These are phyloP conservation scores for Eucalyptus regnans DNA, from an alignment of 345 rosid genomes.

Conservation along the genomic window DNA sequence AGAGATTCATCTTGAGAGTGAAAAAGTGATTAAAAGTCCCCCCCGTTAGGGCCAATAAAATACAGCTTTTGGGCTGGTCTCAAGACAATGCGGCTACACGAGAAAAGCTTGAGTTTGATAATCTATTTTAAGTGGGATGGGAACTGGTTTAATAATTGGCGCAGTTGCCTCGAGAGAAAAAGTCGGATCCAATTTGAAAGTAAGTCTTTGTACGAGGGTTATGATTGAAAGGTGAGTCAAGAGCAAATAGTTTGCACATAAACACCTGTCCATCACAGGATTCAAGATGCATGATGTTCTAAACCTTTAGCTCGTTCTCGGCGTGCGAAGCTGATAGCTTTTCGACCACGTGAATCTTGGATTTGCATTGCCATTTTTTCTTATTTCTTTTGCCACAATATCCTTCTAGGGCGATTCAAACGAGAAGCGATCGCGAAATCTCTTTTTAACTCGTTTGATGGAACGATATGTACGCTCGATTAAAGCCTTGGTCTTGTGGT, in stretches of 20 bases:
- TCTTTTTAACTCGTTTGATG: neutral
- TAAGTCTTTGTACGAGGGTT: neutral
- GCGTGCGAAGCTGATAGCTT: neutral
- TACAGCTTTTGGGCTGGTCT: constrained; percentile 39
- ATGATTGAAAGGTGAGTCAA: neutral
- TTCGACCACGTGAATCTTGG: neutral
- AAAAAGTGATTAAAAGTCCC: constrained; percentile 4
- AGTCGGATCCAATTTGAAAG: neutral
- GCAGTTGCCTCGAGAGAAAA: neutral
- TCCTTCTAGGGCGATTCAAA: neutral
- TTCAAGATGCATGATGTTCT: neutral
- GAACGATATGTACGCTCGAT: neutral
- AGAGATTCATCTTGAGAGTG: constrained; percentile 1
- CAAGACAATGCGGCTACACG: constrained; percentile 62
- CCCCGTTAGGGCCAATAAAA: neutral
- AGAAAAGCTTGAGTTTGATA: neutral
- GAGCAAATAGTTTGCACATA: neutral
- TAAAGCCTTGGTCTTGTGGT: neutral
- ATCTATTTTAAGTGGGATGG: neutral
- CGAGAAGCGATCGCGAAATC: neutral
- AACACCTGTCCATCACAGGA: neutral
- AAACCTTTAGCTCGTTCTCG: neutral
- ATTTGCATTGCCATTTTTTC: neutral
- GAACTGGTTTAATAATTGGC: neutral
- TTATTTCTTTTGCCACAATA: neutral